phyloP scores from a whole-genome alignment of 768 basidiomycete genomes.

The Phaeotremella skinneri region DNA sequence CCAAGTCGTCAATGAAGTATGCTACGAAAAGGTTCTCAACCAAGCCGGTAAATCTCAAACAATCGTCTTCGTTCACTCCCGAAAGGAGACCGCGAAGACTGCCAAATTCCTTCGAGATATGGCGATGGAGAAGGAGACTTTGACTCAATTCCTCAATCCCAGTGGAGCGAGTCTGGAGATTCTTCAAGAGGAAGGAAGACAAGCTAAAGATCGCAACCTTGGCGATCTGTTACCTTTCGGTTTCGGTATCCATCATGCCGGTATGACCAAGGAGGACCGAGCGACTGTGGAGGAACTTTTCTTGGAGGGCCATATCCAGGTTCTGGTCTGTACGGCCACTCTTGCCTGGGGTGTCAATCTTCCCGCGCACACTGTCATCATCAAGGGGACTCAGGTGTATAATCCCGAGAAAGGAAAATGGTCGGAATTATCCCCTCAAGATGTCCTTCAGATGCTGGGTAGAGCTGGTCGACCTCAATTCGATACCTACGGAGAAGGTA shows the following conservation, averaged over 20 bases:
- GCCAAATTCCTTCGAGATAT: slow-evolving; percentile 89
- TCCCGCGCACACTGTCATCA: slow-evolving; percentile 95
- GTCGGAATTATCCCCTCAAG: slow-evolving; percentile 92
- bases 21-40: slow-evolving; percentile 95
- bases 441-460: slow-evolving; percentile 97
- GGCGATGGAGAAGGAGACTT: slow-evolving; percentile 94
- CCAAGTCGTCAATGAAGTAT: slow-evolving; percentile 97
- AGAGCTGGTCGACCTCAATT: slow-evolving; percentile 96
- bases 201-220: slow-evolving; percentile 77
- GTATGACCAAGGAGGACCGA: slow-evolving; percentile 89
- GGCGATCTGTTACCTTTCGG: slow-evolving; percentile 92
- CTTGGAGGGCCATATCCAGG: slow-evolving; percentile 84
- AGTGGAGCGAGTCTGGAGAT: slow-evolving; percentile 90
- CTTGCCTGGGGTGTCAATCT: slow-evolving; percentile 99
- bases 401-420: slow-evolving; percentile 98
- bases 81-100: slow-evolving; percentile 97
- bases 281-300: slow-evolving; percentile 91
- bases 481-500: slow-evolving; percentile 94
- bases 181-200: slow-evolving; percentile 74
- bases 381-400: slow-evolving; percentile 99
- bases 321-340: slow-evolving; percentile 94
- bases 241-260: slow-evolving; percentile 96
- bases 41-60: slow-evolving; percentile 71
- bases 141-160: slow-evolving; percentile 91
- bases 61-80: slow-evolving; percentile 94